phyloP scores from a whole-genome alignment of 257 asterid species.

The Capsicum baccatum region DNA sequence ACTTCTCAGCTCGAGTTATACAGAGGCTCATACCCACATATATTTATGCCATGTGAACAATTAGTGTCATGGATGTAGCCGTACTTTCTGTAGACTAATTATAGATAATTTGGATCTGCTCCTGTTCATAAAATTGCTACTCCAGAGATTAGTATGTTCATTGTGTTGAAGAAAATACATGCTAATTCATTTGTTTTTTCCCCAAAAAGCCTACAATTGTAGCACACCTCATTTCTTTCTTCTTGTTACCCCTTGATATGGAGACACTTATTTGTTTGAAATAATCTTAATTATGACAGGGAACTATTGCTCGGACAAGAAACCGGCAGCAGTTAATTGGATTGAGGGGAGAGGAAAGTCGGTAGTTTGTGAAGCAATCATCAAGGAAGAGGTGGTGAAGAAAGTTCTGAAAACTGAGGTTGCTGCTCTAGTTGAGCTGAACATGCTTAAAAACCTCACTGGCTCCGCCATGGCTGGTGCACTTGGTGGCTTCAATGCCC shows the following conservation, averaged over 20 bases:
- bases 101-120: neutral
- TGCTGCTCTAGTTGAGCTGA: constrained; percentile 56
- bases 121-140: neutral
- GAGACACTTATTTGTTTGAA: neutral
- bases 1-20: neutral
- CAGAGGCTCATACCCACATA: neutral
- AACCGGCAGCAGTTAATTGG: constrained; percentile 66
- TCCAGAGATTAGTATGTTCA: neutral
- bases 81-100: no score
- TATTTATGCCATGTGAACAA: neutral
- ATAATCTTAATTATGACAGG: constrained; percentile 35
- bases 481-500: constrained; percentile 65
- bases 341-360: constrained; percentile 65
- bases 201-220: neutral
- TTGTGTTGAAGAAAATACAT: no score
- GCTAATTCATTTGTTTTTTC: neutral
- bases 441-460: constrained; percentile 56
- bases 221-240: neutral
- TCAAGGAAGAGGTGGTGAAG: constrained; percentile 53
- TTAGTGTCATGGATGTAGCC: neutral
- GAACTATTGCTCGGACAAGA: constrained; percentile 58
- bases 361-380: constrained; percentile 58
- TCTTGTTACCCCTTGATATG: neutral
- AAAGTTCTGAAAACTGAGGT: constrained; percentile 57
- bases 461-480: constrained; percentile 62